Conservation (phyloP, 2,329 filamentous ascomycete genomes). For the Sarocladium kiliense region DNA sequence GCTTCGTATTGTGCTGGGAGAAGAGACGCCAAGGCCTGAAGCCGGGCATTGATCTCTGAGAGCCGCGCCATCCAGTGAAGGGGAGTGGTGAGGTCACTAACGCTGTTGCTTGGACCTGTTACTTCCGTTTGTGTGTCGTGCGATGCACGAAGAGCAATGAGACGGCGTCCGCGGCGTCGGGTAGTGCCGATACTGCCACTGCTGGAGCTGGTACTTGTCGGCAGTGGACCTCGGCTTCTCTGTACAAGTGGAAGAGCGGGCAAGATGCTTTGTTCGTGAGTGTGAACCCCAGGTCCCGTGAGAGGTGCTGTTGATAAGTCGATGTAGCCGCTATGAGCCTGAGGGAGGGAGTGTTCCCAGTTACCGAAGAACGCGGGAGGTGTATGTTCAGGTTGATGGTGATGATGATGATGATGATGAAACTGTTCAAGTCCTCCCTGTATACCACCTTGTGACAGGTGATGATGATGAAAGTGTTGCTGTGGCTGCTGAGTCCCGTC, state of each 20-base stretch:
- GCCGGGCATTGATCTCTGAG: slow-evolving; percentile 30
- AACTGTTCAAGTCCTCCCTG: slow-evolving; percentile 10
- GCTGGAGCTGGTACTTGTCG: not conserved
- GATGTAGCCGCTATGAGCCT: not conserved
- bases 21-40: slow-evolving; percentile 30
- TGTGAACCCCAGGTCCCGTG: not conserved
- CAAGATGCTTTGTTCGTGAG: not conserved
- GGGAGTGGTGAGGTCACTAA: slow-evolving; percentile 2
- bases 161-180: slow-evolving; percentile 16
- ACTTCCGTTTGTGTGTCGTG: not conserved
- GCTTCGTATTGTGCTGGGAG: slow-evolving; percentile 22
- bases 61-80: slow-evolving; percentile 34
- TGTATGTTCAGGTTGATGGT: slow-evolving; percentile 8
- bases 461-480: slow-evolving; percentile 16
- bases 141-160: slow-evolving; percentile 22
- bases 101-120: not conserved
- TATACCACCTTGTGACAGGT: slow-evolving; percentile 24
- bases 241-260: not conserved
- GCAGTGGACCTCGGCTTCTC: not conserved
- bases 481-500: slow-evolving; percentile 20
- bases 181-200: not conserved
- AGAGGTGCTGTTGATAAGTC: not conserved
- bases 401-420: slow-evolving; percentile 11
- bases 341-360: not conserved
- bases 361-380: not conserved